A percentile compares a stretch with the other conserved stretches of the same genome.
phyloP scores from a whole-genome alignment of 768 basidiomycete genomes.

The Tricholoma sp. region DNA sequence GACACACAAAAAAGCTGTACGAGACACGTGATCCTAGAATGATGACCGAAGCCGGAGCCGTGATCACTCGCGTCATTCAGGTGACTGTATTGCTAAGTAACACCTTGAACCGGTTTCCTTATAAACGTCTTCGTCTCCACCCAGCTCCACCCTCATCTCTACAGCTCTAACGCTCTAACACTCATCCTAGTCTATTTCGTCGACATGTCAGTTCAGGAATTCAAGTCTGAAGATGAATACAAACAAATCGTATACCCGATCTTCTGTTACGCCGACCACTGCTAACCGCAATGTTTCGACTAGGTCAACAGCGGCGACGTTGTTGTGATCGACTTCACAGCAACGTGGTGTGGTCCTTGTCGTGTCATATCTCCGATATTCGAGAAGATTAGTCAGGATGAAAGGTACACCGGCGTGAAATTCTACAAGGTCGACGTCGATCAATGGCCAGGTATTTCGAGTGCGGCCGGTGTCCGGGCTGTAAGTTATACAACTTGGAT shows the following conservation, averaged over 20 bases:
- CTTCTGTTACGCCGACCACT: background rate
- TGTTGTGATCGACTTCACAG: slow-evolving; percentile 69
- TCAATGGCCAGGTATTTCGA: slow-evolving; percentile 41
- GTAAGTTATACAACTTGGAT: slow-evolving; percentile 31
- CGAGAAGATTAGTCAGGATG: slow-evolving; percentile 42
- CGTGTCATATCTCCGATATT: slow-evolving; percentile 59
- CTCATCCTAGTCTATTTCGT: background rate
- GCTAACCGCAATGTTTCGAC: background rate
- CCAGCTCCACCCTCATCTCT: background rate
- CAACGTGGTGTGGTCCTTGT: slow-evolving; percentile 76
- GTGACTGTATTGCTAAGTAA: background rate
- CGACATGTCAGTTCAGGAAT: slow-evolving; percentile 35
- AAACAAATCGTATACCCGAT: slow-evolving; percentile 35
- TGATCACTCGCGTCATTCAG: slow-evolving; percentile 11
- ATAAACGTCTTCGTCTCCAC: background rate
- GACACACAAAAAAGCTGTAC: too few species aligned
- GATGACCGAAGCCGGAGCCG: too few species aligned
- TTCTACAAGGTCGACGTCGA: slow-evolving; percentile 81
- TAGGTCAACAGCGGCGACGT: slow-evolving; percentile 44
- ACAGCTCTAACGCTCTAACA: slow-evolving; percentile 1
- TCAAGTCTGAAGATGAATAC: slow-evolving; percentile 35
- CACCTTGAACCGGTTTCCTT: too few species aligned
- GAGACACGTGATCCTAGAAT: too few species aligned
- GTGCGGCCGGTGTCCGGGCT: slow-evolving; percentile 58
- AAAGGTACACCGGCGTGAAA: slow-evolving; percentile 30